Conservation (phyloP, 768 basidiomycete genomes). For the Tylopilus cervinicoccineus region DNA sequence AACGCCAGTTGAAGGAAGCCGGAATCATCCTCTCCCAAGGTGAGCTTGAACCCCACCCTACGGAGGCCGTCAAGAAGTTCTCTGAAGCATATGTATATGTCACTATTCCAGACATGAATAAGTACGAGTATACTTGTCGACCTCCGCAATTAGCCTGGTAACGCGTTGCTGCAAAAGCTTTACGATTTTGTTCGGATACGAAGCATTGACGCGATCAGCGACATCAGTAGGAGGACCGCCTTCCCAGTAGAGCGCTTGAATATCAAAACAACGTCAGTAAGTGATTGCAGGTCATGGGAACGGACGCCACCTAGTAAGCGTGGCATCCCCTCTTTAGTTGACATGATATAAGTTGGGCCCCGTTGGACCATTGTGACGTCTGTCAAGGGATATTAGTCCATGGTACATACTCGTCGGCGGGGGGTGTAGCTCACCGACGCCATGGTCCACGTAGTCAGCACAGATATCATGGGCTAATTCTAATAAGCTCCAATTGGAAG, state of each 20-base stretch:
- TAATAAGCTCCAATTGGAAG: not conserved
- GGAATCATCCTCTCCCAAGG: conserved; percentile 45
- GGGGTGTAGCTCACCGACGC: conserved; percentile 36
- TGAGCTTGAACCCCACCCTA: conserved; percentile 54
- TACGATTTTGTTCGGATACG: conserved; percentile 36
- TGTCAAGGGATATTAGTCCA: conserved; percentile 9
- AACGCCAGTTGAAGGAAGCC: conserved; percentile 50
- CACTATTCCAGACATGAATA: not conserved
- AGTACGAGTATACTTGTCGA: conserved; percentile 44
- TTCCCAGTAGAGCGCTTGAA: conserved; percentile 39
- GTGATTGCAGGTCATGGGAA: conserved; percentile 13
- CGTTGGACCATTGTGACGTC: conserved; percentile 50
- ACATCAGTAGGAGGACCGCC: conserved; percentile 44
- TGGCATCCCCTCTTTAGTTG: conserved; percentile 37
- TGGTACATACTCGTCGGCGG: not conserved
- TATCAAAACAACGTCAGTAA: not conserved
- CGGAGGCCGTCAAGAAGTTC: conserved; percentile 53
- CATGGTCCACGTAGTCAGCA: conserved; percentile 41
- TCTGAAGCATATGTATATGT: conserved; percentile 23
- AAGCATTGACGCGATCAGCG: conserved; percentile 52
- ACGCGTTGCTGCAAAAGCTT: conserved; percentile 34
- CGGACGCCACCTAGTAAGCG: conserved; percentile 15
- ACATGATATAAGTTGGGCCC: conserved; percentile 51
- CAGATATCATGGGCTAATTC: conserved; percentile 45
- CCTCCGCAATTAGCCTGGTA: conserved; percentile 43